phyloP scores from a whole-genome alignment of 768 basidiomycete species.

The Suillus variegatus region DNA sequence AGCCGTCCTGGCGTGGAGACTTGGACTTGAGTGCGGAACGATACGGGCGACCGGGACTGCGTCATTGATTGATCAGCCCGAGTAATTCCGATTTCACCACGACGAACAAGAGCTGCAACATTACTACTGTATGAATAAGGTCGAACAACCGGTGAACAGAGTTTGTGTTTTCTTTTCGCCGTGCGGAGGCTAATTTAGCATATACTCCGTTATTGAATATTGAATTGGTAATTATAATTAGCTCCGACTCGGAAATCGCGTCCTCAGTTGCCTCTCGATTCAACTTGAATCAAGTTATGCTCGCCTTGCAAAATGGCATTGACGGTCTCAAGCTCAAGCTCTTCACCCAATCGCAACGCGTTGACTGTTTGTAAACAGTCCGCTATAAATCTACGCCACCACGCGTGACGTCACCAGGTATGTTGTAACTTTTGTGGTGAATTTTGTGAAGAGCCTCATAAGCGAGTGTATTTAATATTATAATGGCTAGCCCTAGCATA shows the following conservation, averaged over 20 bases:
- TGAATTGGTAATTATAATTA: neutral
- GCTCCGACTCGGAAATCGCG: neutral
- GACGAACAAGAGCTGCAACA: neutral
- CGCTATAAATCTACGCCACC: neutral
- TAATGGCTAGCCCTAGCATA: neutral
- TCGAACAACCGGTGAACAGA: neutral
- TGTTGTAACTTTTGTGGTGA: constrained; percentile 1
- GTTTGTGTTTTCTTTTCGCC: neutral
- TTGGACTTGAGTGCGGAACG: neutral
- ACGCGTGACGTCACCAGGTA: neutral
- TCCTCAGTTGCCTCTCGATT: neutral
- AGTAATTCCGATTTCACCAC: neutral
- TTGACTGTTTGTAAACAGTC: neutral
- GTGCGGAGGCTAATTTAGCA: neutral
- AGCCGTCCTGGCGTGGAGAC: too few relatives aligned
- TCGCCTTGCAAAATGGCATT: neutral
- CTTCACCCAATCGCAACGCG: neutral
- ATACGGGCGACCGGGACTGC: neutral
- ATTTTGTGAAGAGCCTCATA: constrained; percentile 1
- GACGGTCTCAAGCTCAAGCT: neutral
- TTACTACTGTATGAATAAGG: neutral
- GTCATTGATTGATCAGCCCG: neutral
- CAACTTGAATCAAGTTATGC: neutral
- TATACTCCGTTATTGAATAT: neutral
- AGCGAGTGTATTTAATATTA: constrained; percentile 2